Conservation (phyloP, 2,329 filamentous ascomycete genomes). For the Emericellopsis atlantica region DNA sequence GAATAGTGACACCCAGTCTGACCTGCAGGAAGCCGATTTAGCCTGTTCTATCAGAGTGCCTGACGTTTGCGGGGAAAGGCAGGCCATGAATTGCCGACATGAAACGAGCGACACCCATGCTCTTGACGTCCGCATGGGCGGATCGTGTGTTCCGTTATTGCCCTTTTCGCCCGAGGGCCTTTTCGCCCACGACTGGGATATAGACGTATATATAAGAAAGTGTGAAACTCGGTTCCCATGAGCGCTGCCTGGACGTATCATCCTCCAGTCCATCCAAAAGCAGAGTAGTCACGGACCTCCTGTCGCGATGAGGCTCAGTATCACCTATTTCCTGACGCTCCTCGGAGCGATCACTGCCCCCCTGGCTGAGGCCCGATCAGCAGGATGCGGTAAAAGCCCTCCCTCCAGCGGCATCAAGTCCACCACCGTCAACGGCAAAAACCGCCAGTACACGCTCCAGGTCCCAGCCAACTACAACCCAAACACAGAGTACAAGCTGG, state of each 20-base stretch:
- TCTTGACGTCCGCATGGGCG: not conserved
- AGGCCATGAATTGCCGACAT: not conserved
- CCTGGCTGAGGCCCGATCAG: constrained; percentile 2
- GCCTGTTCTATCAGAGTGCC: not conserved
- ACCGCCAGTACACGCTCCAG: constrained; percentile 23
- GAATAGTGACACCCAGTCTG: not conserved
- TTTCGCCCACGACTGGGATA: not conserved
- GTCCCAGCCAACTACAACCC: constrained; percentile 16
- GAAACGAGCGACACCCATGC: not conserved
- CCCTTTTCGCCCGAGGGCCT: not conserved
- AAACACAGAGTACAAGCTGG: constrained; percentile 10
- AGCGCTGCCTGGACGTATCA: not conserved
- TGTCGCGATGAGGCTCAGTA: not conserved
- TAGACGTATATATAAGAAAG: not conserved
- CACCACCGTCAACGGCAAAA: constrained; percentile 15
- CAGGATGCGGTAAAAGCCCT: constrained; percentile 21
- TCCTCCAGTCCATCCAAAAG: not conserved
- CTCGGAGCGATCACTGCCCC: not conserved
- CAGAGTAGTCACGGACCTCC: not conserved
- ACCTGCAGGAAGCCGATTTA: not conserved
- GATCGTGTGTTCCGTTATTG: not conserved
- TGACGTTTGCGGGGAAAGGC: not conserved
- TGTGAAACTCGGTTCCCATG: not conserved
- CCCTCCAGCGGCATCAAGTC: constrained; percentile 16
- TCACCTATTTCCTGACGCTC: not conserved